Conservation (phyloP, 805 yeast species). For the Lachancea lanzarotensis region DNA sequence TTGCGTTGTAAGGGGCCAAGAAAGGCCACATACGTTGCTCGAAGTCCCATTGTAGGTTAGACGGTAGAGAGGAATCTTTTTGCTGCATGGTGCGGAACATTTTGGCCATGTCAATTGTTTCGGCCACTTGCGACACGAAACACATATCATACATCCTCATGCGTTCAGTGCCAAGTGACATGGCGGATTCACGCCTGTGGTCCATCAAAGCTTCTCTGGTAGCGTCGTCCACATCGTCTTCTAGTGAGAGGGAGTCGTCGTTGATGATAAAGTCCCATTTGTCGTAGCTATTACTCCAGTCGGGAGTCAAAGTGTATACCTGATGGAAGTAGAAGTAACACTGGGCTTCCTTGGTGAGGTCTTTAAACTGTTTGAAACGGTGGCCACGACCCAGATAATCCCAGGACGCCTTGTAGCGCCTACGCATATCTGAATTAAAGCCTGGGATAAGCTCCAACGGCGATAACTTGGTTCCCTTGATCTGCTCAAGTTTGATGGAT, state of each 20-base stretch:
- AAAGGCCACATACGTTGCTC: slow-evolving; percentile 23
- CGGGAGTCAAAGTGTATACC: slow-evolving; percentile 13
- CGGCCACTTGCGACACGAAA: slow-evolving; percentile 10
- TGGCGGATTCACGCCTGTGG: slow-evolving; percentile 8
- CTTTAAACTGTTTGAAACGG: slow-evolving; percentile 9
- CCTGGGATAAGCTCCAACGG: slow-evolving; percentile 16
- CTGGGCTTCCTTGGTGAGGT: slow-evolving; percentile 9
- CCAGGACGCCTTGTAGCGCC: slow-evolving; percentile 9
- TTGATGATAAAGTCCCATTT: slow-evolving; percentile 10
- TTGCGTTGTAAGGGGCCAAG: slow-evolving; percentile 9
- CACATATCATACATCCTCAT: slow-evolving; percentile 20
- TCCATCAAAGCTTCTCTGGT: slow-evolving; percentile 6
- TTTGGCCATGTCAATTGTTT: slow-evolving; percentile 1
- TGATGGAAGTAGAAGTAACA: slow-evolving; percentile 17
- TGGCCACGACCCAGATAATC: slow-evolving; percentile 6
- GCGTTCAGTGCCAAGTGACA: slow-evolving; percentile 14
- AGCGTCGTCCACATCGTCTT: slow-evolving; percentile 4
- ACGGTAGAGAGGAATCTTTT: neutral
- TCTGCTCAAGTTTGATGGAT: slow-evolving; percentile 1
- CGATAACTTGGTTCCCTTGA: slow-evolving; percentile 12
- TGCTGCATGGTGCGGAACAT: neutral
- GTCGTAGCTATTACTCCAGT: slow-evolving; percentile 15
- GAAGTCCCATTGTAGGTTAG: slow-evolving; percentile 16
- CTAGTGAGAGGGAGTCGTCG: slow-evolving; percentile 4
- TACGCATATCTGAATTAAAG: slow-evolving; percentile 8